Base-by-base conservation (phyloP, 2,329 filamentous ascomycete species). In the Talaromyces sp. region DNA sequence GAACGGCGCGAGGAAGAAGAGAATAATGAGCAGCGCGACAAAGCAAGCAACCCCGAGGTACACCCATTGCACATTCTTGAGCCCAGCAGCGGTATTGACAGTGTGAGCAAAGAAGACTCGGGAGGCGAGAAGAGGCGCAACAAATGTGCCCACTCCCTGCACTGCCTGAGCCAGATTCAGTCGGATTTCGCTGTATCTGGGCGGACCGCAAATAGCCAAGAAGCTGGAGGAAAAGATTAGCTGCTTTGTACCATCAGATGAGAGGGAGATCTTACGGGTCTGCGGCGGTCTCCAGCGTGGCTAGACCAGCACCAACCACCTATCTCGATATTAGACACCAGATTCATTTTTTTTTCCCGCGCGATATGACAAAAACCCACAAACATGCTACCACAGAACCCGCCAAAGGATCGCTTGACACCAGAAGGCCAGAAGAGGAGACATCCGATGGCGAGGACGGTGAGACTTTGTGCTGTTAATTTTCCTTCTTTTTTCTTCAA, bases 31-130 rank as follows among this genome's bases (percentile, higher is more conserved):
- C 3, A 85, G 68, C 65, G 86, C 85, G 34, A 92, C 89, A 65
- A 92, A 92, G 69, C 83, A 79, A 3, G 87, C 91, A 64, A 94
- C 89, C 60, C 87, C 89, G n/a, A 95, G 83, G 68, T 95, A 95
- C 0, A 90, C 85, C 23, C 87, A 92, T 74, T 92, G 89, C 1
- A 92, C 89, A 61, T 87, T 87, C 65, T 81, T 80, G 3, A 95
- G 81, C 1, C 83, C 84, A 33, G 76, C 73, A 9, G 83, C 78
- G 59, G 85, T 82, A 61, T 82, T 80, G 55, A 85, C 83, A 8
- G 90, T 82, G 12, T 82, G 78, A 61, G 82, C 84, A 77, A 92
- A 92, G 76, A 92, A 89, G 61, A 89, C 88, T 63, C 88, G 87
- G 1, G 87, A 89, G 51, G 88, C 90, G 8, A 92, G 79, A 0